Percentiles rank a stretch among this genome's conserved stretches.
These are phyloP conservation scores for Nicotiana knightiana DNA, from an alignment of 257 asterid species.

Conservation along the genomic window DNA sequence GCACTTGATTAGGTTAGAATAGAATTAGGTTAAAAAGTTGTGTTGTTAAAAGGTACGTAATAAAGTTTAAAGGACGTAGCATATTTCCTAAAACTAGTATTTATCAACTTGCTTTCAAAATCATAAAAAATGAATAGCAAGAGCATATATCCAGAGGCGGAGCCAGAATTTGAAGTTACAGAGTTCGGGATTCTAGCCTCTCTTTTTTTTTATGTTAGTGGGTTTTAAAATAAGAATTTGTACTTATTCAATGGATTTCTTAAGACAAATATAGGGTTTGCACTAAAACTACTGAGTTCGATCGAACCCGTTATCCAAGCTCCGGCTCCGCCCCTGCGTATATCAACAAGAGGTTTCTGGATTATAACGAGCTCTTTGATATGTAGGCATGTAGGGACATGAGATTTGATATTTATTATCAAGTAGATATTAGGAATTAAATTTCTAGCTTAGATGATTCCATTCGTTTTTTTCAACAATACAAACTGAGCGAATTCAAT, in stretches of 20 bases:
- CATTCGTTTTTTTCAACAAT: too few relatives aligned
- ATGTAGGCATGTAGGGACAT: neutral
- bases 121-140: neutral
- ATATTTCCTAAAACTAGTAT: neutral
- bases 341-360: neutral
- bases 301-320: too few relatives aligned
- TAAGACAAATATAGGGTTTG: too few relatives aligned
- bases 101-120: neutral
- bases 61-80: neutral
- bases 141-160: neutral
- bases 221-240: too few relatives aligned
- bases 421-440: neutral
- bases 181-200: too few relatives aligned
- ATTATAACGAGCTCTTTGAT: neutral
- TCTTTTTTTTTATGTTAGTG: too few relatives aligned
- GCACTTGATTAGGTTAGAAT: neutral
- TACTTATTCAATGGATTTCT: too few relatives aligned
- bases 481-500: too few relatives aligned
- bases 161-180: too few relatives aligned
- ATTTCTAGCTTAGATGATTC: neutral
- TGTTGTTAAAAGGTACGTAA: neutral
- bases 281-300: too few relatives aligned
- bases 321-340: neutral
- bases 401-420: neutral
- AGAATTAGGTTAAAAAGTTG: neutral